A percentile compares a stretch with the other conserved stretches of the same genome.
Conservation (phyloP, 352 stramenopile species). For the Globisporangium orthogonon region DNA sequence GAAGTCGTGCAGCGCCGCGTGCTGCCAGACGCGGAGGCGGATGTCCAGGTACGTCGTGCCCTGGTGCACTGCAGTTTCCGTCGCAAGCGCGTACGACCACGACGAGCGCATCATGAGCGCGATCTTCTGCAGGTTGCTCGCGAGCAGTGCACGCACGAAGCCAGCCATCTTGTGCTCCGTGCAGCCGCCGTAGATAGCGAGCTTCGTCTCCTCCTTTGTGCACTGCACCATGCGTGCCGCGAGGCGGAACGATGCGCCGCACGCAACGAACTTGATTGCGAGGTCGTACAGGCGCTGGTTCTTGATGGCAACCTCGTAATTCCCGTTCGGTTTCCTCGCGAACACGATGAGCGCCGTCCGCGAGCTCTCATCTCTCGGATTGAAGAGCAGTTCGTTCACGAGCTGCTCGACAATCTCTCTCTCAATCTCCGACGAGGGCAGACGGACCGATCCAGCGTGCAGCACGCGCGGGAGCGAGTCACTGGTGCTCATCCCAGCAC, state of each 20-base stretch:
- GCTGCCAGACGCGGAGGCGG: slow-evolving; percentile 49
- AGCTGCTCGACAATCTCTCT: slow-evolving; percentile 45
- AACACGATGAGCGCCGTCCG: slow-evolving; percentile 45
- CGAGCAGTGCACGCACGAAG: slow-evolving; percentile 45
- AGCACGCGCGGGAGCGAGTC: background rate
- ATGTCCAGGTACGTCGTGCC: slow-evolving; percentile 48
- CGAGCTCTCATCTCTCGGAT: slow-evolving; percentile 28
- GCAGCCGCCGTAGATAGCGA: slow-evolving; percentile 40
- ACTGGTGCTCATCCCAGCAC: too few relatives aligned
- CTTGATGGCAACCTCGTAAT: slow-evolving; percentile 56
- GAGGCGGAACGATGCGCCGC: slow-evolving; percentile 47
- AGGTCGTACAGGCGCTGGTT: slow-evolving; percentile 62
- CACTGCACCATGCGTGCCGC: slow-evolving; percentile 49
- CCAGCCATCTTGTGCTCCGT: slow-evolving; percentile 38
- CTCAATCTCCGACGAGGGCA: slow-evolving; percentile 54
- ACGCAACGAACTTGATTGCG: slow-evolving; percentile 56
- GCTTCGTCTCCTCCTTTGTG: slow-evolving; percentile 51
- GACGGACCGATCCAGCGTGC: slow-evolving; percentile 29
- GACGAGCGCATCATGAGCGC: slow-evolving; percentile 55
- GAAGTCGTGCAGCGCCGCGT: slow-evolving; percentile 43
- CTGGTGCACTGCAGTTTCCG: slow-evolving; percentile 43
- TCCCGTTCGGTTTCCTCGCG: slow-evolving; percentile 25
- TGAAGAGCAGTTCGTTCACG: slow-evolving; percentile 45
- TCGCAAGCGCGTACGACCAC: slow-evolving; percentile 46
- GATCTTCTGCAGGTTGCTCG: slow-evolving; percentile 58